phyloP scores from a whole-genome alignment of 148 eudicot genomes.

The Suaeda aralocaspica region DNA sequence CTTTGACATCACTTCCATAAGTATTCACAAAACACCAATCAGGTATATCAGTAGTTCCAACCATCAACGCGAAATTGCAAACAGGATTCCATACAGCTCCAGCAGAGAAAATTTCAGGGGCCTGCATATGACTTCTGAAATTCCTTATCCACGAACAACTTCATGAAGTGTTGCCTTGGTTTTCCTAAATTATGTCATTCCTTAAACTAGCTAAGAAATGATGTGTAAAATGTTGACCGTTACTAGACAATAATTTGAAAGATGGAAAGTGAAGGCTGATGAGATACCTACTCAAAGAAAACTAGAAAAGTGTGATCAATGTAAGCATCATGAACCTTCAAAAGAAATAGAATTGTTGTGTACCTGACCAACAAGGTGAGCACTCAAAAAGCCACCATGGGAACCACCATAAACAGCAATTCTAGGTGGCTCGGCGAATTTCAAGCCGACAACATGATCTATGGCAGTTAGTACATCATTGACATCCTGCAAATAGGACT shows the following conservation, averaged over 20 bases:
- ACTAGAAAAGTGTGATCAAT: background rate
- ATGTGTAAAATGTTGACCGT: background rate
- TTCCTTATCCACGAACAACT: background rate
- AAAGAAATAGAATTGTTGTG: background rate
- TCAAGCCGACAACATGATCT: constrained; percentile 51
- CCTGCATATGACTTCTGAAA: constrained; percentile 39
- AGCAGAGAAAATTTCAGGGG: constrained; percentile 76
- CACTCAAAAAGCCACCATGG: constrained; percentile 94
- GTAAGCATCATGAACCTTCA: background rate
- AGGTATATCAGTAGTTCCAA: constrained; percentile 85
- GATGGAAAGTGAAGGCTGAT: background rate
- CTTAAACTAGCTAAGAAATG: background rate
- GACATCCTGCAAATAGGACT: constrained; percentile 58
- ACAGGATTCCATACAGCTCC: constrained; percentile 90
- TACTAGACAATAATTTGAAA: background rate
- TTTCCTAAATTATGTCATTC: background rate
- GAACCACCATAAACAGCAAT: constrained; percentile 79
- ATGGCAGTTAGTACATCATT: constrained; percentile 82
- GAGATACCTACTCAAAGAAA: background rate
- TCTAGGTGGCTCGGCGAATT: constrained; percentile 75
- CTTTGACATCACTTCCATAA: constrained; percentile 56
- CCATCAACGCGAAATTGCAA: constrained; percentile 84
- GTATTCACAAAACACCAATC: constrained; percentile 87
- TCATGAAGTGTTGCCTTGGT: background rate
- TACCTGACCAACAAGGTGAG: constrained; percentile 97